phyloP scores from a whole-genome alignment of 352 stramenopile genomes.

The Phytopythium boreale region DNA sequence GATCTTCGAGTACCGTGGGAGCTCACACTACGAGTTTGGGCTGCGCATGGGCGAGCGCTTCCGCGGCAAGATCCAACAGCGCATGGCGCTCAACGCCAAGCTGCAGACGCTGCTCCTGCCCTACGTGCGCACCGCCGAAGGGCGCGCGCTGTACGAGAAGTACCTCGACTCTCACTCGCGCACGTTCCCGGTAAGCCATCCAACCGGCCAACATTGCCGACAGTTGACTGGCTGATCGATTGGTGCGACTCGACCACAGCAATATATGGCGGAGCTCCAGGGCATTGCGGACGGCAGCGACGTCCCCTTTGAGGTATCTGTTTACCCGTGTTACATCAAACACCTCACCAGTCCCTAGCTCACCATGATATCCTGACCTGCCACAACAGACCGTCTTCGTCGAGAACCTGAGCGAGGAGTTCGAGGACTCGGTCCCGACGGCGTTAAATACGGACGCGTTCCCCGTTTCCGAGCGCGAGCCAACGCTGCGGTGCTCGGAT shows the following conservation, averaged over 20 bases:
- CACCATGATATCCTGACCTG: background rate
- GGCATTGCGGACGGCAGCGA: slow-evolving; percentile 56
- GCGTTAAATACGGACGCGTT: slow-evolving; percentile 27
- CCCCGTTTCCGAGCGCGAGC: slow-evolving; percentile 15
- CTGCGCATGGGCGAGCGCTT: slow-evolving; percentile 45
- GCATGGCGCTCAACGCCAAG: slow-evolving; percentile 37
- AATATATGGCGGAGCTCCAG: slow-evolving; percentile 65
- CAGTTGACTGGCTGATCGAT: too few relatives aligned
- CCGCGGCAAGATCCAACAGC: slow-evolving; percentile 41
- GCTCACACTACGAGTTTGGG: slow-evolving; percentile 67
- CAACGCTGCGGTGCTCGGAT: slow-evolving; percentile 61
- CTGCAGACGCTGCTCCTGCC: slow-evolving; percentile 60
- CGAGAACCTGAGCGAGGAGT: slow-evolving; percentile 76
- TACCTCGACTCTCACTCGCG: slow-evolving; percentile 46
- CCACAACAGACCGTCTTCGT: slow-evolving; percentile 53
- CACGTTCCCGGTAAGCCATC: slow-evolving; percentile 47
- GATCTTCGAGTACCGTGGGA: slow-evolving; percentile 49
- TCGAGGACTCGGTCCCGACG: slow-evolving; percentile 48
- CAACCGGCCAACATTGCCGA: too few relatives aligned
- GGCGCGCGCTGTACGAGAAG: slow-evolving; percentile 31
- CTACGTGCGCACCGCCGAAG: slow-evolving; percentile 37
- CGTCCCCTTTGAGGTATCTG: slow-evolving; percentile 40
- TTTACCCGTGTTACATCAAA: background rate
- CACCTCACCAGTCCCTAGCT: background rate
- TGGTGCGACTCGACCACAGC: slow-evolving; percentile 16